phyloP scores from a whole-genome alignment of 306 rosid genomes.

The Rosa chinensis region DNA sequence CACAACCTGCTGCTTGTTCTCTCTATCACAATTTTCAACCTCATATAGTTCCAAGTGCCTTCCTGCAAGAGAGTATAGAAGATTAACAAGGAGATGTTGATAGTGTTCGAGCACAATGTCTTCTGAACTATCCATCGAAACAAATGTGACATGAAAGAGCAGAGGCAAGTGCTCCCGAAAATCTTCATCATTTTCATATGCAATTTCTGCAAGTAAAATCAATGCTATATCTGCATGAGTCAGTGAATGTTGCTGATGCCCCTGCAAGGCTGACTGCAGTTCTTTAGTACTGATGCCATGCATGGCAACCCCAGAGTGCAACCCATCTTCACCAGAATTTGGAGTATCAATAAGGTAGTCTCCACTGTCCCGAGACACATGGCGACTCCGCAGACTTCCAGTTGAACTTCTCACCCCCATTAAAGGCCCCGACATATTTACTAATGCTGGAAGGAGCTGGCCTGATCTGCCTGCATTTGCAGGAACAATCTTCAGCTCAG shows the following conservation, averaged over 20 bases:
- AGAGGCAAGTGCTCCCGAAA: constrained; percentile 97
- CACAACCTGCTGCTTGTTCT: constrained; percentile 98
- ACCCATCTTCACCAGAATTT: constrained; percentile 94
- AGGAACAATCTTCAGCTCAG: constrained; percentile 84
- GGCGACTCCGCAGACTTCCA: constrained; percentile 94
- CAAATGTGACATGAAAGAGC: constrained; percentile 95
- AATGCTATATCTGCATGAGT: constrained; percentile 98
- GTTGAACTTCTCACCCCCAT: constrained; percentile 99
- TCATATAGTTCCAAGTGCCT: constrained; percentile 98
- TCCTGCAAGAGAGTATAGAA: constrained; percentile 94
- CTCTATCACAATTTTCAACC: constrained; percentile 95
- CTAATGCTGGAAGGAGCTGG: constrained; percentile 90
- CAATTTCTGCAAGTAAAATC: constrained; percentile 97
- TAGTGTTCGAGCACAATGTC: constrained; percentile 98
- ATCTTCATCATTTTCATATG: constrained; percentile 99
- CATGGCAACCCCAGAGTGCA: constrained; percentile 56
- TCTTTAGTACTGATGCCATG: constrained; percentile 92
- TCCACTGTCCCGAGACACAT: constrained; percentile 97
- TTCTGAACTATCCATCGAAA: constrained; percentile 99
- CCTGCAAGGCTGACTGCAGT: constrained; percentile 97
- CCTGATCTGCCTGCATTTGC: constrained; percentile 89
- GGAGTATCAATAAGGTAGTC: constrained; percentile 98
- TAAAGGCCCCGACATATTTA: constrained; percentile 97
- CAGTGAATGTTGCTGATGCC: constrained; percentile 98
- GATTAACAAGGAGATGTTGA: constrained; percentile 97